Evolutionary conservation across 139 green algal genomes (phyloP).

Genomic region (Desmodesmus armatus): DNA sequence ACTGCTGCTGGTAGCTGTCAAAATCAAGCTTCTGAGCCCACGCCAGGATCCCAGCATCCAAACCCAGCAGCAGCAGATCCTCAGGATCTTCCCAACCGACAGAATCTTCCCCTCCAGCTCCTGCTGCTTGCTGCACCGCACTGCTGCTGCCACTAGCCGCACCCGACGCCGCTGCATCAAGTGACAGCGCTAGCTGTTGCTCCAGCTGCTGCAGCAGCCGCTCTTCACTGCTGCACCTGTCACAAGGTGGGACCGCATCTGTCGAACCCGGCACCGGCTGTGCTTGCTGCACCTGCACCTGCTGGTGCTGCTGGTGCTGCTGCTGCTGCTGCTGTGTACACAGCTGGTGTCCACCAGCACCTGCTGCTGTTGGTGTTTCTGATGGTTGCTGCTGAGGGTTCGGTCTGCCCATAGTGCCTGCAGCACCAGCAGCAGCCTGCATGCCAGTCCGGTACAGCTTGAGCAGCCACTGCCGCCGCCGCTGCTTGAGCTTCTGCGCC

Average conservation of each 20-base stretch:
- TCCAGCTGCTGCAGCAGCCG: slow-evolving; percentile 19
- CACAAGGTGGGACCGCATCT: too few relatives aligned
- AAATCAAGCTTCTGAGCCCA: slow-evolving; percentile 67
- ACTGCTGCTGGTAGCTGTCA: slow-evolving; percentile 62
- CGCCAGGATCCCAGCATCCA: slow-evolving; percentile 54
- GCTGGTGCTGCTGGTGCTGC: slow-evolving; percentile 8
- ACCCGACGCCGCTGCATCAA: neutral
- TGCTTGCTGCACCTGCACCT: neutral
- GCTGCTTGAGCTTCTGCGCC: slow-evolving; percentile 54
- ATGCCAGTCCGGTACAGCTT: slow-evolving; percentile 65
- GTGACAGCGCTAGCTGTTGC: neutral
- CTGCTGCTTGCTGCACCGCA: neutral
- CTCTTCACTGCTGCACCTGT: slow-evolving; percentile 13
- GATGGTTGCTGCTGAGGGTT: neutral
- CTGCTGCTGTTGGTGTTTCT: neutral
- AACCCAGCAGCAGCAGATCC: slow-evolving; percentile 21
- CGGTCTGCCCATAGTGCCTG: neutral
- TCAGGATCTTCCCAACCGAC: neutral
- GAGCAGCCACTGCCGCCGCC: slow-evolving; percentile 64
- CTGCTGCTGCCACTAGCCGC: neutral
- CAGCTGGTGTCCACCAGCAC: neutral
- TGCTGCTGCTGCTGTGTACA: slow-evolving; percentile 5
- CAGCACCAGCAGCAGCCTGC: neutral
- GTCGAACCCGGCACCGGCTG: neutral
- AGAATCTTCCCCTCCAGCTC: neutral